Evolutionary conservation across 2,329 filamentous ascomycete genomes (phyloP).

Genomic region (Cercospora sojina): DNA sequence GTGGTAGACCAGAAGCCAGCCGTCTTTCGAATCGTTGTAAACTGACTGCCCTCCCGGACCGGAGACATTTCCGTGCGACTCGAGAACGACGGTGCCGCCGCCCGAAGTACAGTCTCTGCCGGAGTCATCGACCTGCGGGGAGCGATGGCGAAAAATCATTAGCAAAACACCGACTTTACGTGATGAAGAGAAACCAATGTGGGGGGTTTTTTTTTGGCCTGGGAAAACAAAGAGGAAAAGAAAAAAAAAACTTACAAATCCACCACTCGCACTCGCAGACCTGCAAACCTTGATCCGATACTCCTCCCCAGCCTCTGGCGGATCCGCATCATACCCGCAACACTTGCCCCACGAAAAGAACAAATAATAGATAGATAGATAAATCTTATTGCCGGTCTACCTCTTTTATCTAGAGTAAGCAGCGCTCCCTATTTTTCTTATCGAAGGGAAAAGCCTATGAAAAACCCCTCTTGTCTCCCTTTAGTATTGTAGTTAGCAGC

Average conservation of each 20-base stretch:
- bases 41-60: conserved; percentile 66
- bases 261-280: conserved; percentile 52
- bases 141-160: too few species aligned
- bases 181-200: too few species aligned
- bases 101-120: conserved; percentile 55
- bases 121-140: conserved; percentile 52
- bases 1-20: conserved; percentile 63
- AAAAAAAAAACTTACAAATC: conserved; percentile 51
- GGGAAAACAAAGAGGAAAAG: too few species aligned
- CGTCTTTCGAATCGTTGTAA: conserved; percentile 50
- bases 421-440: too few species aligned
- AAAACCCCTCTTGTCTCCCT: too few species aligned
- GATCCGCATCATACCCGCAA: conserved; percentile 57
- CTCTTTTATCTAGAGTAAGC: too few species aligned
- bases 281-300: conserved; percentile 67
- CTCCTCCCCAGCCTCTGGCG: conserved; percentile 58
- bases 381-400: too few species aligned
- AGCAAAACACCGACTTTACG: too few species aligned
- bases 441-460: too few species aligned
- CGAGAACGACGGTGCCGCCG: conserved; percentile 62
- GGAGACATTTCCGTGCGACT: conserved; percentile 60
- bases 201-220: too few species aligned
- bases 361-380: too few species aligned
- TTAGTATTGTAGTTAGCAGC: too few species aligned
- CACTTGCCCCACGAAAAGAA: conserved; percentile 63